A percentile compares a stretch with the other conserved stretches of the same genome.
phyloP scores from a whole-genome alignment of 2,329 filamentous ascomycete species.

The Penicillium italicum region DNA sequence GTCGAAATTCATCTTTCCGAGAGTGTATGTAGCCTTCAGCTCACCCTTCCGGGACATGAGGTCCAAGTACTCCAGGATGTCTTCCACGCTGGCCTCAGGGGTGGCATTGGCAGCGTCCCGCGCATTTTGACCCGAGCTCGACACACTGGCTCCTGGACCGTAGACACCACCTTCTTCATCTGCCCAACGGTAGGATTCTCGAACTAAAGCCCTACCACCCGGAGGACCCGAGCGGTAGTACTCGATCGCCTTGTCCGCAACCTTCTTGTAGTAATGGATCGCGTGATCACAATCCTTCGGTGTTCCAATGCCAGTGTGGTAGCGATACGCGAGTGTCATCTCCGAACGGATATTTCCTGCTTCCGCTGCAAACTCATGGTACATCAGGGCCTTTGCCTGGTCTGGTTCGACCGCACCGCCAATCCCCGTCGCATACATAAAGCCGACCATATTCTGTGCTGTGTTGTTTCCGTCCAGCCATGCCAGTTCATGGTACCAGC shows the following conservation, averaged over 20 bases:
- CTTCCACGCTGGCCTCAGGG: constrained; percentile 80
- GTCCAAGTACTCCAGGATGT: constrained; percentile 91
- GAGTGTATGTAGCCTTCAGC: constrained; percentile 77
- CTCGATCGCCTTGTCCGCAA: constrained; percentile 85
- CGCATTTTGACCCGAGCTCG: constrained; percentile 80
- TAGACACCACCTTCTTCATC: constrained; percentile 92
- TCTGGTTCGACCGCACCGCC: constrained; percentile 76
- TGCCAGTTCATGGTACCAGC: constrained; percentile 75
- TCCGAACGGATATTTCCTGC: constrained; percentile 79
- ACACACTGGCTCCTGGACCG: constrained; percentile 87
- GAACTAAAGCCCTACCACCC: constrained; percentile 73
- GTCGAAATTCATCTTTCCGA: constrained; percentile 85
- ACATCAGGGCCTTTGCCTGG: constrained; percentile 86
- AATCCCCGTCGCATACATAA: constrained; percentile 93
- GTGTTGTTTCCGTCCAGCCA: constrained; percentile 77
- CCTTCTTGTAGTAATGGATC: constrained; percentile 83
- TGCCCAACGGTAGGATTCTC: constrained; percentile 78
- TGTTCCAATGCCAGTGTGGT: constrained; percentile 80
- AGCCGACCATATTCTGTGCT: constrained; percentile 90
- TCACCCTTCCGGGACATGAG: constrained; percentile 88
- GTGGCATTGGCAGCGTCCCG: constrained; percentile 71
- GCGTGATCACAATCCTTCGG: constrained; percentile 81
- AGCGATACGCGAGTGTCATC: constrained; percentile 87
- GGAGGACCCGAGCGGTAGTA: constrained; percentile 89
- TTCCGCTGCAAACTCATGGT: constrained; percentile 89